Evolutionary conservation across 2,329 filamentous ascomycete species (phyloP), one percentile per base, ranked within the genome.

Genomic region (Sarocladium kiliense): DNA sequence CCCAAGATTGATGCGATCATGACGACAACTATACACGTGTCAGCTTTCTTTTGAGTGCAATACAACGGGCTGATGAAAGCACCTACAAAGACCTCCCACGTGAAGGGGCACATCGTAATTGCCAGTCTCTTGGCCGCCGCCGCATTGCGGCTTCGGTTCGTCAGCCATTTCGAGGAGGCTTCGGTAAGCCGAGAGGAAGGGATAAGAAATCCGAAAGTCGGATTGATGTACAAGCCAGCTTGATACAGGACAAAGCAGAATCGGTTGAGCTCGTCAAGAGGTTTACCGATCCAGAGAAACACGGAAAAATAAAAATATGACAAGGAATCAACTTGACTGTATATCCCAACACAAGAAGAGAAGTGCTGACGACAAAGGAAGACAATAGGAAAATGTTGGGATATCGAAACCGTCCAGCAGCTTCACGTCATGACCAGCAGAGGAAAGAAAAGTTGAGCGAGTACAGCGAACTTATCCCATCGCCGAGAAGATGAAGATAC

Each of bases 31-130:
- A 21, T 16, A 2, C 3, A 2, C 2, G 25, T 16, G 25, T 30
- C 14, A 37, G 4, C 19, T 12, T 23, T 12, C 2, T 0, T 7
- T 21, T 30, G 5, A 23, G n/a, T n/a, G n/a, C n/a, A n/a, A n/a
- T n/a, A n/a, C n/a, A n/a, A n/a, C n/a, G n/a, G n/a, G n/a, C n/a
- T 16, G 16, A 26, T 9, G 12, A n/a, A 23, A 18, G 47, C 27
- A 55, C 66, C 37, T 61, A 69, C 67, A 69, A 37, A 69, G 56
- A 37, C 64, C 67, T 12, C 57, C 63, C 23, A 68, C 60, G 53
- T 69, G 67, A 7, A 65, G 47, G 2, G 39, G 56, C 7, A 69
- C 32, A 30, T 67, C 61, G 47, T 69, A 69, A 16, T 64, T 61
- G 7, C 55, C 58, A 1, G 51, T 55, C 2, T 39, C 32, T 19